A percentile compares a stretch with the other conserved stretches of the same genome.
phyloP scores from a whole-genome alignment of 2,329 filamentous ascomycete species.

The Colletotrichum noveboracense region DNA sequence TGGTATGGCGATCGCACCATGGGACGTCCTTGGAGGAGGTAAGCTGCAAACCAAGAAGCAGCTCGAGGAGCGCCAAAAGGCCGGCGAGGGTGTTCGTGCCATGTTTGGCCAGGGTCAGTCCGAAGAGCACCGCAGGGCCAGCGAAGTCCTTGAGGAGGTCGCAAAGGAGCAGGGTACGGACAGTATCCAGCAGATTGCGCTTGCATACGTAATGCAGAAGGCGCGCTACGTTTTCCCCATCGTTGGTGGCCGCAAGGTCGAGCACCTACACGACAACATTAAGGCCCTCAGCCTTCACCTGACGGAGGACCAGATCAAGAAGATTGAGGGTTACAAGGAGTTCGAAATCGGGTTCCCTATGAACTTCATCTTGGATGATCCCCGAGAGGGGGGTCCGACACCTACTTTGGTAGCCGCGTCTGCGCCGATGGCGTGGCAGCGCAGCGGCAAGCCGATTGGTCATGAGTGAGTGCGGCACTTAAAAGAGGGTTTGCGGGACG shows the following conservation, averaged over 20 bases:
- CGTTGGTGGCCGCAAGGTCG: slow-evolving; percentile 55
- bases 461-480: not conserved
- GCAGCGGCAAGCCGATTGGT: slow-evolving; percentile 11
- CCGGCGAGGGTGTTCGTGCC: slow-evolving; percentile 44
- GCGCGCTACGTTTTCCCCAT: slow-evolving; percentile 59
- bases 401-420: slow-evolving; percentile 1
- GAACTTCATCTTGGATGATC: slow-evolving; percentile 41
- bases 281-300: slow-evolving; percentile 56
- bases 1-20: slow-evolving; percentile 61
- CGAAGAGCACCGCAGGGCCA: slow-evolving; percentile 56
- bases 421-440: slow-evolving; percentile 16
- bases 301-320: slow-evolving; percentile 54
- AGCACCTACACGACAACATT: slow-evolving; percentile 61
- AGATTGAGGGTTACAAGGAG: slow-evolving; percentile 55
- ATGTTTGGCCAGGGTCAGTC: slow-evolving; percentile 37
- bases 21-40: slow-evolving; percentile 63
- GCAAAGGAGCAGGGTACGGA: slow-evolving; percentile 59
- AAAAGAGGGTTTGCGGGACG: not conserved
- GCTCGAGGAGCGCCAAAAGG: slow-evolving; percentile 32
- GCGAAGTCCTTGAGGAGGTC: slow-evolving; percentile 64
- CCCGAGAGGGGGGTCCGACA: slow-evolving; percentile 17
- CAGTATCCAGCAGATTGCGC: slow-evolving; percentile 62
- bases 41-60: slow-evolving; percentile 48
- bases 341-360: slow-evolving; percentile 64
- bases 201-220: slow-evolving; percentile 59